phyloP scores from a whole-genome alignment of 768 basidiomycete species.

The Leucosporidium scottii region DNA sequence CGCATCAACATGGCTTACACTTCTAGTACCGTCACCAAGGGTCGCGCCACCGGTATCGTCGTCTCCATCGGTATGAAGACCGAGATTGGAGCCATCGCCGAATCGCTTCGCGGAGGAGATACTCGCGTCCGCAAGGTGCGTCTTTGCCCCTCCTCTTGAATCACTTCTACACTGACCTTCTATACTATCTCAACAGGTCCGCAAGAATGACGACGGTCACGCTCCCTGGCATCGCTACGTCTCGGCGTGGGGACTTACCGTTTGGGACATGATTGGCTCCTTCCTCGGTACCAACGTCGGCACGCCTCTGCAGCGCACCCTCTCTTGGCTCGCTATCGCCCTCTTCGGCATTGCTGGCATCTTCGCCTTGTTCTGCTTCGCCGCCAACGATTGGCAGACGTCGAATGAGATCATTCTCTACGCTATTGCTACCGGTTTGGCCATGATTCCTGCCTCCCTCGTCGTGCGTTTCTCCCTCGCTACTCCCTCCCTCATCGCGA shows the following conservation, averaged over 20 bases:
- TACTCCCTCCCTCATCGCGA: slow-evolving; percentile 1
- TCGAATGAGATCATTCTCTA: slow-evolving; percentile 36
- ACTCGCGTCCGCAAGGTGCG: slow-evolving; percentile 36
- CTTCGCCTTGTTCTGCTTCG: slow-evolving; percentile 35
- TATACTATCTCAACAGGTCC: too few relatives aligned
- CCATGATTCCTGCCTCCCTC: slow-evolving; percentile 34
- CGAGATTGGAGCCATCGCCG: slow-evolving; percentile 44
- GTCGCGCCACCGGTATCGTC: slow-evolving; percentile 45
- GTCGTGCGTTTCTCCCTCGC: slow-evolving; percentile 8
- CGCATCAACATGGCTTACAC: slow-evolving; percentile 43
- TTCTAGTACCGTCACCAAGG: slow-evolving; percentile 47
- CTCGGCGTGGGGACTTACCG: slow-evolving; percentile 26
- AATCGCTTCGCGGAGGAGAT: slow-evolving; percentile 43
- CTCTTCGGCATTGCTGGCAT: slow-evolving; percentile 32
- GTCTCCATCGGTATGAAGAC: slow-evolving; percentile 45
- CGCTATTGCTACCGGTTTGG: slow-evolving; percentile 31
- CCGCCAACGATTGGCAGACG: slow-evolving; percentile 31
- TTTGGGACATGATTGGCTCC: slow-evolving; percentile 36
- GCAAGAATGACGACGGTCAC: slow-evolving; percentile 42
- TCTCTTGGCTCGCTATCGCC: slow-evolving; percentile 34
- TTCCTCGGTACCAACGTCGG: slow-evolving; percentile 44
- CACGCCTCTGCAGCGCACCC: slow-evolving; percentile 34
- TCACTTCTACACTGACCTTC: too few relatives aligned
- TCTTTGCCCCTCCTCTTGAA: too few relatives aligned
- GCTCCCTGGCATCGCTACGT: slow-evolving; percentile 31